A percentile compares a stretch with the other conserved stretches of the same genome.
Evolutionary conservation across 345 rosid species (phyloP).

Genomic region (Citrus medica): DNA sequence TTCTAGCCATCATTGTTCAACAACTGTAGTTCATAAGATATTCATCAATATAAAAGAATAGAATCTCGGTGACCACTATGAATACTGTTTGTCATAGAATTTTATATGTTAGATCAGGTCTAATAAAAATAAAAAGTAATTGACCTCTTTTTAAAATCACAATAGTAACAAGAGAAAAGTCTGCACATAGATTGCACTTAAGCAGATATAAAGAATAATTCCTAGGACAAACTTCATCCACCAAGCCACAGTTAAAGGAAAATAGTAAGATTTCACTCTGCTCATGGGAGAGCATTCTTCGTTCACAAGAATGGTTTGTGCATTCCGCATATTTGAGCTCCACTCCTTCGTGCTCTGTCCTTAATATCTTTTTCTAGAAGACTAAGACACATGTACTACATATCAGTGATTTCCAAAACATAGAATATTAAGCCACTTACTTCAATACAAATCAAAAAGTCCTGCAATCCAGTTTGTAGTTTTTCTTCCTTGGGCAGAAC

Average conservation of each 20-base stretch:
- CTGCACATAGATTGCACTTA: neutral
- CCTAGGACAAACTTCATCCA: neutral
- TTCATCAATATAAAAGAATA: neutral
- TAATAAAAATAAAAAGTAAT: neutral
- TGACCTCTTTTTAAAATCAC: neutral
- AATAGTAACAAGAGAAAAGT: neutral
- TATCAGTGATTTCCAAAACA: neutral
- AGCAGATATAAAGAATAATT: neutral
- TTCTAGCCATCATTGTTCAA: neutral
- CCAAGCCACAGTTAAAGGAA: neutral
- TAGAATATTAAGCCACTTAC: constrained; percentile 32
- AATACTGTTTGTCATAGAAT: neutral
- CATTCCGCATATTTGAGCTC: neutral
- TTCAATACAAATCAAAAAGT: constrained; percentile 80
- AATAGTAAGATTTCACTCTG: neutral
- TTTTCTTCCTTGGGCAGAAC: constrained; percentile 64
- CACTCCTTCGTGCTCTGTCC: neutral
- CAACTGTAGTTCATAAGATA: neutral
- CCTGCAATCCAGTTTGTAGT: constrained; percentile 58
- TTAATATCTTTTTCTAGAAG: neutral
- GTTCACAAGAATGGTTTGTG: neutral
- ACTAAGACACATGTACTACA: neutral
- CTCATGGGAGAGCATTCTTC: neutral
- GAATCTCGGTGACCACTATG: neutral
- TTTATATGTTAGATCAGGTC: neutral